phyloP scores from a whole-genome alignment of 2,329 filamentous ascomycete genomes.

The Ceratocystis smalleyi region DNA sequence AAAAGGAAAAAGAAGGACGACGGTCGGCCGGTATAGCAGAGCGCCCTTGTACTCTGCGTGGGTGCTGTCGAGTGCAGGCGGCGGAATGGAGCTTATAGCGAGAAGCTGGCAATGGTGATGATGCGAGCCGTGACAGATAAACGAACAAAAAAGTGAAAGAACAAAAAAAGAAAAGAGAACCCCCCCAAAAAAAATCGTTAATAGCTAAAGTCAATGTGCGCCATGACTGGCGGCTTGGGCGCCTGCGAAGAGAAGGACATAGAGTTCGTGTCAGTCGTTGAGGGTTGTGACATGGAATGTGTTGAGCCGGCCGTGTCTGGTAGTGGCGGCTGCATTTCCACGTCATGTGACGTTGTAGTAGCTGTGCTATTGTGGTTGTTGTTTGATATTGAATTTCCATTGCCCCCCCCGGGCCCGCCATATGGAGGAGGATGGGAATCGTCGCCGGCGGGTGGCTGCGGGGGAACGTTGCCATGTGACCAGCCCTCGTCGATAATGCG shows the following conservation, averaged over 20 bases:
- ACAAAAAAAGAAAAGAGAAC: neutral
- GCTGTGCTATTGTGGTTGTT: conserved; percentile 20
- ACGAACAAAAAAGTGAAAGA: conserved; percentile 1
- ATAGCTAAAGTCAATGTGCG: conserved; percentile 48
- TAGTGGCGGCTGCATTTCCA: conserved; percentile 22
- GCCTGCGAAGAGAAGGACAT: conserved; percentile 32
- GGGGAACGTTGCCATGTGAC: conserved; percentile 37
- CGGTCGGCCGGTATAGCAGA: neutral
- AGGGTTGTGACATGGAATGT: conserved; percentile 7
- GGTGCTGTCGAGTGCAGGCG: neutral
- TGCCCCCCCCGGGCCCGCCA: conserved; percentile 31
- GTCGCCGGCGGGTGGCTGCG: neutral
- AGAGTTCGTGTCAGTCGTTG: conserved; percentile 4
- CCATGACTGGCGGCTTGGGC: conserved; percentile 37
- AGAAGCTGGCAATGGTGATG: neutral
- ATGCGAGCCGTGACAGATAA: too few species aligned
- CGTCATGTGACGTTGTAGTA: conserved; percentile 22
- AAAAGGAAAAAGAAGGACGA: neutral
- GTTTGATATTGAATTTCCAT: conserved; percentile 28
- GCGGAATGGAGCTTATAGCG: too few species aligned
- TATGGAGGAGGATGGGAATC: neutral
- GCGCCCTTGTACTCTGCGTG: too few species aligned
- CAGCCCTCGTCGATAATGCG: conserved; percentile 48
- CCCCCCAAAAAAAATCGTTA: conserved; percentile 24
- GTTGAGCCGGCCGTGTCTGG: conserved; percentile 12